These are phyloP conservation scores for Inga laurina DNA, from an alignment of 306 rosid species.

Conservation along the genomic window DNA sequence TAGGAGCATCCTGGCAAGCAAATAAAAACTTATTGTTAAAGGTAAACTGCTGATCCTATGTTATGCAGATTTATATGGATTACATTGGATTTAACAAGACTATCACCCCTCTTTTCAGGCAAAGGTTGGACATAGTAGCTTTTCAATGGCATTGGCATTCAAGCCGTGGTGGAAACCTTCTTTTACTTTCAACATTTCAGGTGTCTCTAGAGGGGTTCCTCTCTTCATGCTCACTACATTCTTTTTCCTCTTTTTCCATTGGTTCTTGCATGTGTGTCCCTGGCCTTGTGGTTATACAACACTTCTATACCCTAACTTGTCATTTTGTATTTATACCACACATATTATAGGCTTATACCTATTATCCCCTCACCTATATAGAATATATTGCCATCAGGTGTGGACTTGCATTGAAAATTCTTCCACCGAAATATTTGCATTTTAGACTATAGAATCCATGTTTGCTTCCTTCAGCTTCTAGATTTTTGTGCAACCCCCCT, in stretches of 20 bases:
- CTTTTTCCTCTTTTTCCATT: neutral
- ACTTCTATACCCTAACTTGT: constrained; percentile 6
- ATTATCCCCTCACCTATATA: neutral
- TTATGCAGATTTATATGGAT: constrained; percentile 10
- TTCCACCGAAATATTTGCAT: neutral
- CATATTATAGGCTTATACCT: constrained; percentile 6
- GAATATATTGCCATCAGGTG: neutral
- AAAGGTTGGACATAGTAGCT: constrained; percentile 78
- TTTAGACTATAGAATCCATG: constrained; percentile 16
- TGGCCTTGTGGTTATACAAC: neutral
- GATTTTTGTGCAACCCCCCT: neutral
- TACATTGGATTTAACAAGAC: constrained; percentile 35
- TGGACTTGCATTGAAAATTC: neutral
- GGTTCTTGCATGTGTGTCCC: neutral
- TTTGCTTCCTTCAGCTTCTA: constrained; percentile 14
- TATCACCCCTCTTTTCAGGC: constrained; percentile 55
- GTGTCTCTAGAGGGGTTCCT: constrained; percentile 42
- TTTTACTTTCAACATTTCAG: constrained; percentile 86
- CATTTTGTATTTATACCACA: neutral
- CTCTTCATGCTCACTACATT: constrained; percentile 8
- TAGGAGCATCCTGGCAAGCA: constrained; percentile 98
- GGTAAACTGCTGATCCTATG: constrained; percentile 50
- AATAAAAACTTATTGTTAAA: constrained; percentile 84
- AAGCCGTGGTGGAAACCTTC: constrained; percentile 99
- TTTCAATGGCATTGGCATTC: constrained; percentile 73